These are phyloP conservation scores for Phaffia australis DNA, from an alignment of 768 basidiomycete species.

Conservation along the genomic window DNA sequence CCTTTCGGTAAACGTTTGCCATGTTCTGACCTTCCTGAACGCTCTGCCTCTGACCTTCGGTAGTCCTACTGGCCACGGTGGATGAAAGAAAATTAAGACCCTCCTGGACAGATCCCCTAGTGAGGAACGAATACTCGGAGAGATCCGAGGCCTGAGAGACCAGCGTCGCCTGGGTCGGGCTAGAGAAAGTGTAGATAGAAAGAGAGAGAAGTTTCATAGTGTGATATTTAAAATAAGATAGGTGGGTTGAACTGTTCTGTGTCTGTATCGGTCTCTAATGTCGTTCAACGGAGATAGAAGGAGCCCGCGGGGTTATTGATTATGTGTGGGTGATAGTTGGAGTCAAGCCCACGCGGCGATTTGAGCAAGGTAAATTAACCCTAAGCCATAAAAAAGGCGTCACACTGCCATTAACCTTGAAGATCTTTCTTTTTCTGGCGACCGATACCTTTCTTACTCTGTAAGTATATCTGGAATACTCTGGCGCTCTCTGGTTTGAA, in stretches of 20 bases:
- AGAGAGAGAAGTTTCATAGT: conserved; percentile 26
- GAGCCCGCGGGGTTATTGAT: too few species aligned
- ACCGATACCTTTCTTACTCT: too few species aligned
- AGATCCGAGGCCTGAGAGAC: conserved; percentile 23
- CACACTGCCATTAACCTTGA: too few species aligned
- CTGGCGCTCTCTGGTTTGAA: too few species aligned
- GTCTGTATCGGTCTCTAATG: too few species aligned
- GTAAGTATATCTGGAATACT: too few species aligned
- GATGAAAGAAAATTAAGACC: conserved; percentile 32
- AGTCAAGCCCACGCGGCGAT: too few species aligned
- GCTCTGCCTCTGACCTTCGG: conserved; percentile 78
- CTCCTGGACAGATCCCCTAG: conserved; percentile 23
- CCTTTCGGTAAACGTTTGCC: conserved; percentile 83
- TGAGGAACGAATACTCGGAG: conserved; percentile 24
- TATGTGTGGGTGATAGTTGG: too few species aligned
- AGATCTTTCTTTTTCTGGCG: too few species aligned
- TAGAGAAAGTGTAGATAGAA: conserved; percentile 23
- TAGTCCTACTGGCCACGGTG: conserved; percentile 81
- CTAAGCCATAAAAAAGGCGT: too few species aligned
- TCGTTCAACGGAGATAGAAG: too few species aligned
- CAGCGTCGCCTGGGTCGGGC: conserved; percentile 1
- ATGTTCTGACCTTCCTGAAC: conserved; percentile 88
- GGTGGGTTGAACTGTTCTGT: background rate
- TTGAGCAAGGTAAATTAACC: too few species aligned
- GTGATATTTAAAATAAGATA: background rate